These are phyloP conservation scores for Metroxylon sagu DNA, from an alignment of 176 grass and related monocot species.

Conservation along the genomic window DNA sequence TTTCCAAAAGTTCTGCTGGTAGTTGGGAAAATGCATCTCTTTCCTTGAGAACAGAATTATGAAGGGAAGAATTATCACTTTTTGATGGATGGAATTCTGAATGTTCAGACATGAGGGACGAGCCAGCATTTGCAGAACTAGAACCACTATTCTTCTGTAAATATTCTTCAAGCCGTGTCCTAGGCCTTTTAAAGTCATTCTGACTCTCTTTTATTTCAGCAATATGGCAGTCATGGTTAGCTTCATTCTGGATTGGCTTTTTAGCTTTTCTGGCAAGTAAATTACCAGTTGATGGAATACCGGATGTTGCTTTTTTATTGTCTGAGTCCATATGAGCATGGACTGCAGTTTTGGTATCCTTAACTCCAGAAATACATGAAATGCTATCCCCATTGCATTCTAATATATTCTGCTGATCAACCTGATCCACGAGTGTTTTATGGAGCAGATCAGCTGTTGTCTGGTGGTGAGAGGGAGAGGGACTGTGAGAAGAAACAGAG, in stretches of 20 bases:
- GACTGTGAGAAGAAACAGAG: slow-evolving; percentile 1
- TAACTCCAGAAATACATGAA: slow-evolving; percentile 27
- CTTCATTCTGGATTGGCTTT: slow-evolving; percentile 24
- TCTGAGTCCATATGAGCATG: too few relatives aligned
- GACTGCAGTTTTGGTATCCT: slow-evolving; percentile 16
- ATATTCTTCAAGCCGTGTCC: slow-evolving; percentile 6
- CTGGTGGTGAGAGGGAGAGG: neutral
- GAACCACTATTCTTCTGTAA: slow-evolving; percentile 8
- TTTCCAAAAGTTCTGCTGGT: slow-evolving; percentile 4
- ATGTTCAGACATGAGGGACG: slow-evolving; percentile 9
- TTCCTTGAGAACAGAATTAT: neutral
- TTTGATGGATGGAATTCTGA: slow-evolving; percentile 12
- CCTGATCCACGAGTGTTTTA: neutral
- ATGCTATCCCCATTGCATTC: slow-evolving; percentile 9
- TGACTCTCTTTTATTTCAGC: slow-evolving; percentile 19
- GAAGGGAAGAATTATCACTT: slow-evolving; percentile 1
- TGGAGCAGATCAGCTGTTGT: slow-evolving; percentile 8
- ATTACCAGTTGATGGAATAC: slow-evolving; percentile 20
- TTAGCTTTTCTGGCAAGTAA: slow-evolving; percentile 22
- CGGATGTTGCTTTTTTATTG: slow-evolving; percentile 37
- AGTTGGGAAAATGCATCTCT: neutral
- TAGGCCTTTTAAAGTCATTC: slow-evolving; percentile 13
- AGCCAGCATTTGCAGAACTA: slow-evolving; percentile 5
- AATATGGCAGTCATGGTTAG: slow-evolving; percentile 19
- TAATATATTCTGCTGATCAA: slow-evolving; percentile 7